A percentile compares a stretch with the other conserved stretches of the same genome.
These are phyloP conservation scores for Thyridium curvatum DNA, from an alignment of 2,329 filamentous ascomycete species.

Conservation along the genomic window DNA sequence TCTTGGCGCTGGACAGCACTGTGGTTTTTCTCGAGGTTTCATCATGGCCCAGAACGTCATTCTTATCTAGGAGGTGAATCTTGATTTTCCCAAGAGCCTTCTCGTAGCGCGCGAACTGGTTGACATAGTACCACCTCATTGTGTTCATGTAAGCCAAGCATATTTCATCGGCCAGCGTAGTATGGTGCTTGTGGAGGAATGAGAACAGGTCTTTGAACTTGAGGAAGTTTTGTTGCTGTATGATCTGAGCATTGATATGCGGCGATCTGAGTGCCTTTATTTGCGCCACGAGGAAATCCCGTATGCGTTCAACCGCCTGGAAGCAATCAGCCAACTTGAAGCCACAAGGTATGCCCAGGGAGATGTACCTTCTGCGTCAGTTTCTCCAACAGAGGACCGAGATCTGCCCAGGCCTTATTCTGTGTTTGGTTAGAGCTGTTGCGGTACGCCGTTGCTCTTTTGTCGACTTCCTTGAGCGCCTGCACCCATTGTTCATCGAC, in stretches of 20 bases:
- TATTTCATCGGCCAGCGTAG: slow-evolving; percentile 82
- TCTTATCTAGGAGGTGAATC: slow-evolving; percentile 74
- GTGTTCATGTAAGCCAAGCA: slow-evolving; percentile 93
- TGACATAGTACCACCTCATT: slow-evolving; percentile 97
- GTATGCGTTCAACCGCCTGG: slow-evolving; percentile 83
- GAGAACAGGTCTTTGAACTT: slow-evolving; percentile 82
- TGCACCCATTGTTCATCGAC: slow-evolving; percentile 89
- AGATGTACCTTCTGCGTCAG: slow-evolving; percentile 68
- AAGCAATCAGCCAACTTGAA: neutral
- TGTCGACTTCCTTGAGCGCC: slow-evolving; percentile 77
- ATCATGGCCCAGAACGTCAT: slow-evolving; percentile 77
- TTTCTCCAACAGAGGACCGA: slow-evolving; percentile 79
- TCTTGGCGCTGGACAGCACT: slow-evolving; percentile 45
- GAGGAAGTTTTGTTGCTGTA: slow-evolving; percentile 88
- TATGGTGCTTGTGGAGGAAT: slow-evolving; percentile 78
- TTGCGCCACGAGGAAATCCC: slow-evolving; percentile 89
- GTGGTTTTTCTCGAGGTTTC: slow-evolving; percentile 59
- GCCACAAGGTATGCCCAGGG: neutral
- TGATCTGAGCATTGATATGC: slow-evolving; percentile 94
- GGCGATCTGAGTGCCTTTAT: slow-evolving; percentile 92
- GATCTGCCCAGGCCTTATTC: slow-evolving; percentile 73
- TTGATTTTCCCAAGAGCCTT: slow-evolving; percentile 79
- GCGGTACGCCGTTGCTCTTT: slow-evolving; percentile 65
- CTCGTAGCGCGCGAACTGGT: slow-evolving; percentile 84
- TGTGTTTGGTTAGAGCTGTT: slow-evolving; percentile 54